Evolutionary conservation across 2,329 filamentous ascomycete genomes (phyloP).

Genomic region (Fusarium udum): DNA sequence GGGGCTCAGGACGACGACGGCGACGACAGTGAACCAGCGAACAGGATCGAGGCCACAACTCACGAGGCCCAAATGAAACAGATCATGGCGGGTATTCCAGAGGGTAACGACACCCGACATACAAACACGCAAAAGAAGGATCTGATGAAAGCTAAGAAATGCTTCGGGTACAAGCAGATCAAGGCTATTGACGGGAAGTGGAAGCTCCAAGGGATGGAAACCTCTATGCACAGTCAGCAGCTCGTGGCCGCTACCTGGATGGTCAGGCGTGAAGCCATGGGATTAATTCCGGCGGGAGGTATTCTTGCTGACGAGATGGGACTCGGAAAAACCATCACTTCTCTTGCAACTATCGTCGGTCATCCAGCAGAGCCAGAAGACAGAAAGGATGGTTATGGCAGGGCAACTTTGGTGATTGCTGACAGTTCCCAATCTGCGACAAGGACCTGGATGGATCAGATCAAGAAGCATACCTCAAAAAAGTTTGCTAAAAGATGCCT

Average conservation of each 20-base stretch:
- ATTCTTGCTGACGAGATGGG: constrained; percentile 72
- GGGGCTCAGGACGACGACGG: background rate
- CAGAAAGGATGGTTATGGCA: constrained; percentile 45
- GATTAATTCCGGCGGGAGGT: constrained; percentile 61
- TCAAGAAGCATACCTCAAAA: fast-evolving
- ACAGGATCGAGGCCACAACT: background rate
- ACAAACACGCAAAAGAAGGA: constrained; percentile 21
- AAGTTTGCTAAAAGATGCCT: fast-evolving
- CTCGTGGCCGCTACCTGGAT: constrained; percentile 64
- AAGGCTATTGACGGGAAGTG: constrained; percentile 1
- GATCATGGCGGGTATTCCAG: constrained; percentile 16
- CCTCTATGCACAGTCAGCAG: constrained; percentile 58
- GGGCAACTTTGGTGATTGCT: constrained; percentile 47
- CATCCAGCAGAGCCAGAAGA: constrained; percentile 58
- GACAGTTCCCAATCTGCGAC: background rate
- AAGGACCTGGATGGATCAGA: background rate
- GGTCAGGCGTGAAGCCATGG: constrained; percentile 57
- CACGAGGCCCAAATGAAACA: background rate
- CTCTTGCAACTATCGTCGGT: constrained; percentile 75
- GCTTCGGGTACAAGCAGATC: constrained; percentile 37
- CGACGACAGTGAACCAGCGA: background rate
- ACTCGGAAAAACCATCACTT: constrained; percentile 75
- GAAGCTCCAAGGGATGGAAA: constrained; percentile 30
- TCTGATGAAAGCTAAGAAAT: constrained; percentile 3
- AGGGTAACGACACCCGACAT: constrained; percentile 20